phyloP scores from a whole-genome alignment of 176 grass and related monocot species.

The Bolboschoenus planiculmis region DNA sequence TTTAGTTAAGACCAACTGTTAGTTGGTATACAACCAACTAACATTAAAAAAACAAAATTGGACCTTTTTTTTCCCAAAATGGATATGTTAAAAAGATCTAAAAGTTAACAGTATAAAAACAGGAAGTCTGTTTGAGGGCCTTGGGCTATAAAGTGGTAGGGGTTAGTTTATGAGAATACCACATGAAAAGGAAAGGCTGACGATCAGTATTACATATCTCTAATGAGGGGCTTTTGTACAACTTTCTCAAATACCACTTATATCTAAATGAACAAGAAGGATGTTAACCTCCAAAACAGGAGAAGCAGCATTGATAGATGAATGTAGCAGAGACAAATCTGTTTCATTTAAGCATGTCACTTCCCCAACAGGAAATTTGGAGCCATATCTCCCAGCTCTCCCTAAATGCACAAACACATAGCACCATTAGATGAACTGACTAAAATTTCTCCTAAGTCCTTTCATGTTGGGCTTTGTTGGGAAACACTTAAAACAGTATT shows the following conservation, averaged over 20 bases:
- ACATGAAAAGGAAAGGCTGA: not conserved
- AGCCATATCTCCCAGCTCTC: conserved; percentile 96
- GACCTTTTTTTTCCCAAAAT: not conserved
- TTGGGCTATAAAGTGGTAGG: not conserved
- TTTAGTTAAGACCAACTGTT: not conserved
- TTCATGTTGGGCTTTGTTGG: not conserved
- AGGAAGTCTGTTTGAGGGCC: not conserved
- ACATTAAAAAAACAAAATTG: not conserved
- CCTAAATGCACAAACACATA: conserved; percentile 36
- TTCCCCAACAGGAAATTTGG: conserved; percentile 91
- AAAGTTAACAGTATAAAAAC: not conserved
- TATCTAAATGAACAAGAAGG: not conserved
- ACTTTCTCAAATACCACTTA: conserved; percentile 4
- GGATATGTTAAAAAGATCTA: not conserved
- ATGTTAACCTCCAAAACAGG: conserved; percentile 67
- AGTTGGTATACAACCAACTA: not conserved
- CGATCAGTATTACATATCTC: not conserved
- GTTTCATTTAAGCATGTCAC: conserved; percentile 55
- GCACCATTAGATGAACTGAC: not conserved
- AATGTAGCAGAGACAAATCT: conserved; percentile 90
- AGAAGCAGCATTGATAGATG: conserved; percentile 64
- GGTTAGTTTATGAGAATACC: not conserved
- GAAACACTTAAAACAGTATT: not conserved
- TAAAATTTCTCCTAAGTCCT: not conserved
- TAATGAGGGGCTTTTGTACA: not conserved